These are phyloP conservation scores for Elsinoe ampelina DNA, from an alignment of 2,329 filamentous ascomycete species.

Conservation along the genomic window DNA sequence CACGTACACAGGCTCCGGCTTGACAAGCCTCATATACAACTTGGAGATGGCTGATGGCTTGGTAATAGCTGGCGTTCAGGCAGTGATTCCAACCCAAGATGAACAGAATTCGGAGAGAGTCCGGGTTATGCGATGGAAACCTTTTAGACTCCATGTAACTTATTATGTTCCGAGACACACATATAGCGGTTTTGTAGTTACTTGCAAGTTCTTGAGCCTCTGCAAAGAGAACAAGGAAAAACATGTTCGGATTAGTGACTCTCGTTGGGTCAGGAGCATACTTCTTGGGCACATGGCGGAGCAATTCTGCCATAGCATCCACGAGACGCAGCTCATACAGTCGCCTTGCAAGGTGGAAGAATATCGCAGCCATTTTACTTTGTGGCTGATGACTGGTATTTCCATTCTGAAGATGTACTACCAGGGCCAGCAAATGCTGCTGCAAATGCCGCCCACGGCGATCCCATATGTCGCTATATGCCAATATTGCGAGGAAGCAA, in stretches of 20 bases:
- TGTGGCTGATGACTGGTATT: too few species aligned
- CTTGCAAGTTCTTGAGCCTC: neutral
- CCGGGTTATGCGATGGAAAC: neutral
- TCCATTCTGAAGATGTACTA: neutral
- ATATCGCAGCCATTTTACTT: too few species aligned
- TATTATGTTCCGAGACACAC: neutral
- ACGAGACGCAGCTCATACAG: neutral
- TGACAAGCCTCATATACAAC: neutral
- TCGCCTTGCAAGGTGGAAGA: too few species aligned
- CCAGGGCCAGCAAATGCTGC: neutral
- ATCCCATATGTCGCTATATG: neutral
- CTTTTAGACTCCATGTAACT: neutral
- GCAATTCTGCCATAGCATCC: neutral
- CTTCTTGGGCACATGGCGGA: neutral
- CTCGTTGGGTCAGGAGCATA: neutral
- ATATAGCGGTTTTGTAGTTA: neutral
- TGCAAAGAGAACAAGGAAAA: neutral
- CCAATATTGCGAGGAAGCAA: neutral
- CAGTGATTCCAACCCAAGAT: neutral
- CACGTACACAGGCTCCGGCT: neutral
- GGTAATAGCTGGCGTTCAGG: neutral
- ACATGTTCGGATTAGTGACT: neutral
- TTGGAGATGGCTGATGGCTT: neutral
- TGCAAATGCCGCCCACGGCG: neutral
- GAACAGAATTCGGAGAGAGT: neutral